Evolutionary conservation across 179 eudicot genomes (phyloP), one percentile per base, ranked within the genome.

Genomic region (Spinacia oleracea): DNA sequence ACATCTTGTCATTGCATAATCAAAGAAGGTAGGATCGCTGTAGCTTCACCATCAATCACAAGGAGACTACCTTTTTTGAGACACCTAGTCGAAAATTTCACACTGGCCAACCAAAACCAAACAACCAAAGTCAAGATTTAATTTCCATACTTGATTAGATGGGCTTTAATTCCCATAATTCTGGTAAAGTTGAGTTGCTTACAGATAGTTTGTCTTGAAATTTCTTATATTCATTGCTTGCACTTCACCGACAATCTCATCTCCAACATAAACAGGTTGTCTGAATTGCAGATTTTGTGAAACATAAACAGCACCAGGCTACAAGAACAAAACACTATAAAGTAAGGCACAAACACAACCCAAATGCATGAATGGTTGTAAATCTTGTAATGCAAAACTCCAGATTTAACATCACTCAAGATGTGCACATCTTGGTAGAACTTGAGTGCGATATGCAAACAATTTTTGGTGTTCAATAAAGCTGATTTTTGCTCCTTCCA

Each of bases 241-340:
- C 27, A 93, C 88, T 79, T 85, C 89, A 43, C 89, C 96, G 21
- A 76, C 67, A 71, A 90, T 83, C 80, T 87, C 86, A 60, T 89
- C 96, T 51, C 90, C 97, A 12, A 89, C 74, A 76, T 85, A 88
- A 18, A 88, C 85, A 25, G 96, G 97, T 43, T 76, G 78, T 79
- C 73, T 89, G 83, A 93, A 93, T 6, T 89, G 88, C 85, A 93
- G 68, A 64, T 84, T 91, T 70, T 93, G 97, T 51, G 91, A 86
- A 76, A 84, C 88, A 77, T 93, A 93, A 6, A 91, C 82, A 20
- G 93, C 97, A 80, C 96, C 93, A 50, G 97, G 97, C 97, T 91
- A 77, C 83, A 77, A 42, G 68, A 46, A 82, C 14, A 31, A 40
- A 64, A 66, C 27, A 43, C 31, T 10, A 56, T 69, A 32, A 9